phyloP scores from a whole-genome alignment of 2,329 filamentous ascomycete species.

The Ustulina deusta region DNA sequence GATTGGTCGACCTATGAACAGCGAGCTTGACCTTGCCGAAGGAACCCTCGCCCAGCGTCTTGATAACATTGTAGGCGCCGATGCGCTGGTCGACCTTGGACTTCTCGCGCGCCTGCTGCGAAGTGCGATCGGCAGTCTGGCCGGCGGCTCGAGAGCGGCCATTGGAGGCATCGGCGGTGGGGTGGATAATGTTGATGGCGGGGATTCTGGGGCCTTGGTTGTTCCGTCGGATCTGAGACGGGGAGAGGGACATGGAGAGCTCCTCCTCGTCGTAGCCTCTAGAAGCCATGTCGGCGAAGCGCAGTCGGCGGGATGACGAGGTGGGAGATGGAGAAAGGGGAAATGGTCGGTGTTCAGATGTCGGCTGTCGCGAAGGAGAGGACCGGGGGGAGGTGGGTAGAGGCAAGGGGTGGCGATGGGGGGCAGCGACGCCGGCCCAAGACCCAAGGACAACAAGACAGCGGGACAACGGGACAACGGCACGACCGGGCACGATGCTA shows the following conservation, averaged over 20 bases:
- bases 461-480: slow-evolving; percentile 8
- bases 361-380: slow-evolving; percentile 24
- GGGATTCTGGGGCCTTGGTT: slow-evolving; percentile 54
- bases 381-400: slow-evolving; percentile 22
- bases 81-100: slow-evolving; percentile 82
- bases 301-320: slow-evolving; percentile 31
- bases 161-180: slow-evolving; percentile 48
- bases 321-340: background rate
- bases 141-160: slow-evolving; percentile 46
- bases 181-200: slow-evolving; percentile 53
- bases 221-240: slow-evolving; percentile 70
- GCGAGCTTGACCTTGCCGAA: slow-evolving; percentile 99
- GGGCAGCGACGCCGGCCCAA: slow-evolving; percentile 16
- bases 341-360: background rate
- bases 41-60: slow-evolving; percentile 93
- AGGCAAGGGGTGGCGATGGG: slow-evolving; percentile 23
- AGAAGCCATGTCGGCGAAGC: slow-evolving; percentile 59
- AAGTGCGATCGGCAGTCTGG: slow-evolving; percentile 44
- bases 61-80: slow-evolving; percentile 90
- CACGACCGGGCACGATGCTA: slow-evolving; percentile 26
- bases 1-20: slow-evolving; percentile 88
- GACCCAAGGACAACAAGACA: slow-evolving; percentile 9
- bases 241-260: slow-evolving; percentile 80
- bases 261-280: slow-evolving; percentile 81
- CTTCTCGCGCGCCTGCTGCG: slow-evolving; percentile 57